Percentiles rank a stretch among this genome's conserved stretches.
Evolutionary conservation across 805 yeast species (phyloP).

Genomic region (Cyberlindnera lachancei): DNA sequence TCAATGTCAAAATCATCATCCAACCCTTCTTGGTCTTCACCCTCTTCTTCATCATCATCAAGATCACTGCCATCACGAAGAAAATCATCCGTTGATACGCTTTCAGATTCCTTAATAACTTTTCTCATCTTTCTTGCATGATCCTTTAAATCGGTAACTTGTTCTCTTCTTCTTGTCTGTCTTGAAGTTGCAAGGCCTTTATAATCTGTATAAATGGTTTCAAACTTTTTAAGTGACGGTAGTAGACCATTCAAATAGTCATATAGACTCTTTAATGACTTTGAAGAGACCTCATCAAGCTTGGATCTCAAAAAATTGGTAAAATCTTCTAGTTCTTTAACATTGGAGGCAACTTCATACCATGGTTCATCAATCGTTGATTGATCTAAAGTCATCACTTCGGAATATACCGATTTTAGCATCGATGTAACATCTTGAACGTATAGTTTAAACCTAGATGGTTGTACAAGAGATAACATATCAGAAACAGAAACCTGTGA

Average conservation of each 20-base stretch:
- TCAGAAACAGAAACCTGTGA: slow-evolving; percentile 7
- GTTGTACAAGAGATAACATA: slow-evolving; percentile 9
- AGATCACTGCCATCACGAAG: slow-evolving; percentile 9
- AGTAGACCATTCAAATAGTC: slow-evolving; percentile 10
- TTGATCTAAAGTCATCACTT: background rate
- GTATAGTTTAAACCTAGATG: slow-evolving; percentile 21
- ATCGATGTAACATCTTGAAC: slow-evolving; percentile 20
- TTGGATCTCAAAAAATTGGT: slow-evolving; percentile 6
- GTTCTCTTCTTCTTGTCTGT: slow-evolving; percentile 16
- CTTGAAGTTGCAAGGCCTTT: slow-evolving; percentile 7
- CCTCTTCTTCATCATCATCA: slow-evolving; percentile 9
- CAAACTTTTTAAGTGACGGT: slow-evolving; percentile 14
- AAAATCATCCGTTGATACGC: no score
- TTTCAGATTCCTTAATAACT: slow-evolving; percentile 7
- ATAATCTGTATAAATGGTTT: slow-evolving; percentile 9
- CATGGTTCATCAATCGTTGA: slow-evolving; percentile 15
- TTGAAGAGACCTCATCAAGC: slow-evolving; percentile 3
- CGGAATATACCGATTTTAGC: slow-evolving; percentile 3
- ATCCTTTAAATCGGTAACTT: slow-evolving; percentile 11
- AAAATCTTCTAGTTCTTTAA: slow-evolving; percentile 10
- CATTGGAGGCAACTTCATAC: slow-evolving; percentile 20
- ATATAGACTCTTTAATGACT: slow-evolving; percentile 4
- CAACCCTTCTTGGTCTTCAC: slow-evolving; percentile 8
- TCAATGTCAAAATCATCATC: slow-evolving; percentile 5
- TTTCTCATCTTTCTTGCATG: slow-evolving; percentile 11